Conservation (phyloP, 2,329 filamentous ascomycete species). For the Trichophyton mentagrophytes region DNA sequence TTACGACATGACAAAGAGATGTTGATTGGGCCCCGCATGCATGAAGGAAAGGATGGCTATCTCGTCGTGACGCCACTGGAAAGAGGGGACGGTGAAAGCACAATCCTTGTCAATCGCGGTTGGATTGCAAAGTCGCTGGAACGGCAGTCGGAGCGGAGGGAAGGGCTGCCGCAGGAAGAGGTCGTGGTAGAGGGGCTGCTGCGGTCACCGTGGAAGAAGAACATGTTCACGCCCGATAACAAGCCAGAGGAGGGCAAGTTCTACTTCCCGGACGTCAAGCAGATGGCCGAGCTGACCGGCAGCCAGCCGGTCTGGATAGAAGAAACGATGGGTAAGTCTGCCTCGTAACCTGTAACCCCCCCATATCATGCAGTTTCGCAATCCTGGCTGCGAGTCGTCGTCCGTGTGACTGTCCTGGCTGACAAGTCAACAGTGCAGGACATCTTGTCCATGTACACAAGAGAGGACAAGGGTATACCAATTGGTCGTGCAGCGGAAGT, state of each 20-base stretch:
- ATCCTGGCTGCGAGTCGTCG: not conserved
- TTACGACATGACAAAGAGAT: conserved; percentile 88
- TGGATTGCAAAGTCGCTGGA: conserved; percentile 75
- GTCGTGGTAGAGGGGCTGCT: conserved; percentile 74
- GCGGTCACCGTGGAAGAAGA: conserved; percentile 88
- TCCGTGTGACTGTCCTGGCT: not conserved
- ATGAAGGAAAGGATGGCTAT: conserved; percentile 80
- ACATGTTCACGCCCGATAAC: conserved; percentile 92
- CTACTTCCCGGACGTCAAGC: conserved; percentile 83
- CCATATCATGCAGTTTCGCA: too few relatives aligned
- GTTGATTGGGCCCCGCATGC: conserved; percentile 81
- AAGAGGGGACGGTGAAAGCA: conserved; percentile 46
- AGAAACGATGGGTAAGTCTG: conserved; percentile 70
- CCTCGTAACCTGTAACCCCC: not conserved
- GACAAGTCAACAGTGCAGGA: conserved; percentile 51
- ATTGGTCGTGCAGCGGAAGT: conserved; percentile 82
- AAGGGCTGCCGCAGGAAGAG: conserved; percentile 54
- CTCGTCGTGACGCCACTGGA: conserved; percentile 87
- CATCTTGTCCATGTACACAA: conserved; percentile 60
- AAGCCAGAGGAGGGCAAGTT: conserved; percentile 71
- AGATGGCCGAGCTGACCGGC: conserved; percentile 76
- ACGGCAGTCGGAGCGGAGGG: conserved; percentile 48
- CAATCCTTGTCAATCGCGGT: conserved; percentile 75
- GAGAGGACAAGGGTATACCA: conserved; percentile 69
- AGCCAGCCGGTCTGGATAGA: conserved; percentile 91